Evolutionary conservation across 2,329 filamentous ascomycete species (phyloP), one percentile per base, ranked within the genome.

Genomic region (Rhexocercosporidium sp.): DNA sequence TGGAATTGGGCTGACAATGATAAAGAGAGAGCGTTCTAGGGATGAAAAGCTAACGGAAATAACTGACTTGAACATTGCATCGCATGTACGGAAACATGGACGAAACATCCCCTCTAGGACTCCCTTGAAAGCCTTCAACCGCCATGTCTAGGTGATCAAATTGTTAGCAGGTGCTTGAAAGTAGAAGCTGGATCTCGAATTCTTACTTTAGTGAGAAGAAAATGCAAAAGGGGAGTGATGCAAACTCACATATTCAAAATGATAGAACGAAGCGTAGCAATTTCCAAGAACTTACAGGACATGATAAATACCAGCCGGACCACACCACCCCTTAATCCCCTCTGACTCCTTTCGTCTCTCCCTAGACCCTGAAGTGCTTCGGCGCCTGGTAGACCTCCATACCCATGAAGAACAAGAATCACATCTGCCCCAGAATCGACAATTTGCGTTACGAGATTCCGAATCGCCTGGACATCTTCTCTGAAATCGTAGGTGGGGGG

Each of bases 261-360:
- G n/a, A 39, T 16, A 41, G 14, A 47, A 18, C 29, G 12, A 61
- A 65, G 16, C 37, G 56, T 34, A 20, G 22, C 11, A 51, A 53
- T 56, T 57, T 18, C 37, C 34, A 62, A 62, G 41, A 20, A 69
- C 54, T 71, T 68, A 70, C 70, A 82, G 74, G 44, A 77, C 80
- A 73, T 80, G 77, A 82, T 78, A 1, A 79, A 79, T 62, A 81
- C 80, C 64, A 78, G 77, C 18, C 79, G 68, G 20, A 75, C 29
- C 49, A 74, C 72, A 64, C 73, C 72, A 34, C 72, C 72, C 57
- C 65, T 69, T 20, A 66, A 39, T 12, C 71, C 71, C 34, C 61
- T 60, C 57, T 62, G 68, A 37, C 66, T 64, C 62, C 74, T 70
- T 46, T 75, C 74, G 12, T 39, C 39, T 63, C 71, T 75, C 9